Base-by-base conservation (phyloP, 2,329 filamentous ascomycete species). In the Canariomyces notabilis region DNA sequence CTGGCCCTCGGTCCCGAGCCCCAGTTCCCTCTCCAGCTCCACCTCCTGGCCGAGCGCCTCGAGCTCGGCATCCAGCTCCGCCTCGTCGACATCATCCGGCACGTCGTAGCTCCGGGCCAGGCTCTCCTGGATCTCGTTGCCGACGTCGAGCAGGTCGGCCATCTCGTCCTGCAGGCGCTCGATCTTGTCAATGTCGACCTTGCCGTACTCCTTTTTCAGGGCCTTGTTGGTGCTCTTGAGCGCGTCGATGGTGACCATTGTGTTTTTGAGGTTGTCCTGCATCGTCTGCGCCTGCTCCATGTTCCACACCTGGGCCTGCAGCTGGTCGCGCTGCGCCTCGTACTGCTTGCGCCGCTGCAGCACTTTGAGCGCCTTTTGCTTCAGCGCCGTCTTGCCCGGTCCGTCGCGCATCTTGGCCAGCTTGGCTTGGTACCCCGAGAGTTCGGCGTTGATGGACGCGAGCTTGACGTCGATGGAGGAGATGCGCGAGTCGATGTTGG, bases 261-360 rank as follows among this genome's bases (percentile, higher is more conserved):
- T 91, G 67, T 97, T 97, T 67, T 94, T 93, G 43, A 98, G 79
- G 64, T 97, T 97, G 70, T 97, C 91, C 72, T 95, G 89, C 91
- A 97, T 96, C 78, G 90, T 94, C 64, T 87, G 86, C 3, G 91
- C 90, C 70, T 96, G 90, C 71, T 97, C 90, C 90, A 98, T 96
- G 71, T 97, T 97, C 90, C 90, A 97, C 18, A 88, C 88, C 70
- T 98, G 93, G 55, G 85, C 79, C 69, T 95, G 87, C 44, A 97
- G 82, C 70, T 97, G 90, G 61, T 96, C 89, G 55, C 91, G 88
- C 69, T 96, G 89, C 3, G 80, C 77, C 70, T 98, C 93, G 80
- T 95, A 95, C 68, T 90, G 85, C 65, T 95, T 95, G 58, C 91
- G 85, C 49, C 89, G 86, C 70, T 95, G 89, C 2, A 97, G 83